Evolutionary conservation across 1,139 yeast species (phyloP), one percentile per base, ranked within the genome.

Genomic region (Pichiaceae sp.): DNA sequence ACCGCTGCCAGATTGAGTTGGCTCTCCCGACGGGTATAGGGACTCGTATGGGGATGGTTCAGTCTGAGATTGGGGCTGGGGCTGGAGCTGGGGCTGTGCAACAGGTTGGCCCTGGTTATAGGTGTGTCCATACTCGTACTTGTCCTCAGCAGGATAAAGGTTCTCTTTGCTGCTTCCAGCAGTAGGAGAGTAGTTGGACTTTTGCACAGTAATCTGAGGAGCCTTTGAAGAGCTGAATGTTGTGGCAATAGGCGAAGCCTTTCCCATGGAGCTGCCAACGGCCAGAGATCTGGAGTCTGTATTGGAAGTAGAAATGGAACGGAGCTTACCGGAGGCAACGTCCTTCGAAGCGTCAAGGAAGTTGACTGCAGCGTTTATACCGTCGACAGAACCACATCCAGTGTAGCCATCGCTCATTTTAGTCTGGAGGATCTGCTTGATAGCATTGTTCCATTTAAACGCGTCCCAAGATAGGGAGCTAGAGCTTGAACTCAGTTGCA

Each of bases 341-440:
- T 60, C 64, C 39, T 41, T 48, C 17, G 54, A 50, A 25, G 46
- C 54, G 50, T 43, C 50, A 63, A 61, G 68, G 2, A 79, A 64
- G 37, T 57, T 65, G 2, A 75, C 52, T 1, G 84, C 83, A 25
- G 83, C 84, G 4, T 66, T 64, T 29, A 76, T 56, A 9, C 84
- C 84, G 42, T 78, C 68, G 15, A 68, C 59, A 29, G 81, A 72
- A 9, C 96, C 96, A 56, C 94, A 79, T 3, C 96, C 96, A 32
- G 75, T 76, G 57, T 83, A 87, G 6, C 96, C 96, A 33, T 71
- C 63, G 12, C 72, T 63, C 42, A 86, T 59, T 53, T 85, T 89
- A 17, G 71, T 59, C 38, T 72, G 75, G 50, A 89, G 59, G 16
- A 87, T 57, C 17, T 66, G 68, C 53, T 82, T 84, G 40, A 87